Conservation (phyloP, 1,284 basidiomycete genomes). For the Neonothopanus nambi region DNA sequence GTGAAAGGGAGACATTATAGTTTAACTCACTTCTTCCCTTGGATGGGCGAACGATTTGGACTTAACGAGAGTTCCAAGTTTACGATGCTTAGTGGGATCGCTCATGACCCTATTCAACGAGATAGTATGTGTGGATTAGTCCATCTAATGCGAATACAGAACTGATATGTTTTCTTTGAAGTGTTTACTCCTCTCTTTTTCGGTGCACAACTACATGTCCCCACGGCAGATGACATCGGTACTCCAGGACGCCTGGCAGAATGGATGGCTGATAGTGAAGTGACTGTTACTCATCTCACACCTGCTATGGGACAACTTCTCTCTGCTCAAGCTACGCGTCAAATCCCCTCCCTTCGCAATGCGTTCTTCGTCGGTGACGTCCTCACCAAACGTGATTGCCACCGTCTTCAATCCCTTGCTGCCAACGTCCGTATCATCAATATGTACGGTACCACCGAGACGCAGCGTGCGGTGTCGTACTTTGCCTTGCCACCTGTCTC, state of each 20-base stretch:
- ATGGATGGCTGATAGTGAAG: conserved; percentile 94
- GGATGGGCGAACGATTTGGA: conserved; percentile 94
- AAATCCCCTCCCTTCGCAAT: conserved; percentile 85
- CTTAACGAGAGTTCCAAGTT: conserved; percentile 81
- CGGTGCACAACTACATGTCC: conserved; percentile 93
- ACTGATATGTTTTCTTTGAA: conserved; percentile 31
- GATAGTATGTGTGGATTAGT: conserved; percentile 72
- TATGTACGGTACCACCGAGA: conserved; percentile 99
- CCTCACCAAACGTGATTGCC: conserved; percentile 97
- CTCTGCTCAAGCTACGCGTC: conserved; percentile 76
- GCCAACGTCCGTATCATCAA: conserved; percentile 95
- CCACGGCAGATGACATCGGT: conserved; percentile 96
- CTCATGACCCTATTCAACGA: conserved; percentile 98
- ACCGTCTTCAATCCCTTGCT: conserved; percentile 92
- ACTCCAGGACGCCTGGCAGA: conserved; percentile 96
- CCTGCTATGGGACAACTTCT: conserved; percentile 99
- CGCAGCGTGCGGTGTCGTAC: conserved; percentile 98
- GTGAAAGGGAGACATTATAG: conserved; percentile 95
- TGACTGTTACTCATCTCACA: conserved; percentile 95
- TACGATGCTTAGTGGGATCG: conserved; percentile 99
- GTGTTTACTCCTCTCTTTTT: conserved; percentile 99
- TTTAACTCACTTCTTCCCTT: conserved; percentile 99
- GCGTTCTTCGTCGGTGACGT: conserved; percentile 99
- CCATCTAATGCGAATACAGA: conserved; percentile 1
- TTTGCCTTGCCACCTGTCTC: conserved; percentile 90